These are phyloP conservation scores for Forsythia suspensa DNA, from an alignment of 257 asterid species.

Conservation along the genomic window DNA sequence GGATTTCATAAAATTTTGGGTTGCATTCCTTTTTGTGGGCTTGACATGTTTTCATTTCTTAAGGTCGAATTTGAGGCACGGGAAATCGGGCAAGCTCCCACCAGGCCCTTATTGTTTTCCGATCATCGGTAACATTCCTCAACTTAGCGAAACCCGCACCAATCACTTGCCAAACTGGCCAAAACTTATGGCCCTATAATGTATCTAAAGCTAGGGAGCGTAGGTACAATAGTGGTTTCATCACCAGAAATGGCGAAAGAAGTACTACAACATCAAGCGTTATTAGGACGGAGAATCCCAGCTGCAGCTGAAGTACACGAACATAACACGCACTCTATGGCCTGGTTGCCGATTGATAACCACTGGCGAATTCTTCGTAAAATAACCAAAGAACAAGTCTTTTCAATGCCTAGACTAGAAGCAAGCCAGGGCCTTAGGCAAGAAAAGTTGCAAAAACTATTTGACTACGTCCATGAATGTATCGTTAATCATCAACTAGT, in stretches of 20 bases:
- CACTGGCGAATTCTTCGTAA: constrained; percentile 3
- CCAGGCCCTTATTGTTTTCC: too few relatives aligned
- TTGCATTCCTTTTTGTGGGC: too few relatives aligned
- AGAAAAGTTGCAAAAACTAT: background rate
- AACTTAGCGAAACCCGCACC: constrained; percentile 5
- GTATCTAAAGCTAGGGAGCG: constrained; percentile 2
- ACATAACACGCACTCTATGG: background rate
- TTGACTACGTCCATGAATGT: too few relatives aligned
- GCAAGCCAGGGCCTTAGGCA: constrained; percentile 2
- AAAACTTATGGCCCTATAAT: constrained; percentile 10
- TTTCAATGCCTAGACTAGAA: constrained; percentile 1
- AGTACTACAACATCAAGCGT: constrained; percentile 2
- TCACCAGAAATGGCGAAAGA: background rate
- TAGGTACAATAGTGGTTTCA: constrained; percentile 3
- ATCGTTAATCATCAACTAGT: too few relatives aligned
- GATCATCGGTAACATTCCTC: constrained; percentile 10
- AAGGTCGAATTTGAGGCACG: too few relatives aligned
- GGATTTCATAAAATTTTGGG: too few relatives aligned
- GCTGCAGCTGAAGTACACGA: background rate
- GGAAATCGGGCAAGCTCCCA: too few relatives aligned
- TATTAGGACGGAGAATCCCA: background rate
- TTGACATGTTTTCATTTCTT: too few relatives aligned
- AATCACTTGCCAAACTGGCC: constrained; percentile 5
- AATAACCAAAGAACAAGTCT: background rate
- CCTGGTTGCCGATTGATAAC: background rate